Percentiles rank a stretch among this genome's conserved stretches.
Conservation (phyloP, 2,329 filamentous ascomycete species). For the Paramyrothecium roridum region DNA sequence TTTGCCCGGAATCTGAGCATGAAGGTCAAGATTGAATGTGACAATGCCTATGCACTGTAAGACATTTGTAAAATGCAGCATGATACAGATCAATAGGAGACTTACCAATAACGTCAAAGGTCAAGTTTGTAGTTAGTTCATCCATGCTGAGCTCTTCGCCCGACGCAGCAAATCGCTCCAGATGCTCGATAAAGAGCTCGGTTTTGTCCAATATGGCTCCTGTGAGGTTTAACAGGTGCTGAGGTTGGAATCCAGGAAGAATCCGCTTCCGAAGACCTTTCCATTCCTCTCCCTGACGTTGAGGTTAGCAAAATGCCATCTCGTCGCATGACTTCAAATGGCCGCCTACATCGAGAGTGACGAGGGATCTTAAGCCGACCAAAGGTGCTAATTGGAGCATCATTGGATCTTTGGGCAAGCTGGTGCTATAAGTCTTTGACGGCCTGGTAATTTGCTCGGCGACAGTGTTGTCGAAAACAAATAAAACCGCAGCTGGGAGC, state of each 20-base stretch:
- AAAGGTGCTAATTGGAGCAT: no score
- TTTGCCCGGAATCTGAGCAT: conserved; percentile 7
- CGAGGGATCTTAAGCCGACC: no score
- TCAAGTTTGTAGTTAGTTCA: conserved; percentile 23
- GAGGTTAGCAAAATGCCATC: no score
- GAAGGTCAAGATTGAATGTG: no score
- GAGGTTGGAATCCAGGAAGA: conserved; percentile 32
- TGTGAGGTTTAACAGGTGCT: conserved; percentile 30
- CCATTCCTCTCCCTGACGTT: conserved; percentile 8
- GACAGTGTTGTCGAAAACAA: no score
- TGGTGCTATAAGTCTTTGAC: no score
- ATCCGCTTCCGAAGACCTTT: conserved; percentile 24
- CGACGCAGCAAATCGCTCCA: conserved; percentile 16
- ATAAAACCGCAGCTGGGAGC: no score
- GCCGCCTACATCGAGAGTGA: no score
- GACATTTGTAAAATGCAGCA: conserved; percentile 9
- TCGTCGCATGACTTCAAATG: no score
- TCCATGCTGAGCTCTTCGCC: conserved; percentile 23
- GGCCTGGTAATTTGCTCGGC: no score
- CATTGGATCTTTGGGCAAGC: no score
- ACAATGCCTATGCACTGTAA: no score
- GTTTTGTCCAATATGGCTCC: conserved; percentile 30
- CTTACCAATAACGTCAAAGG: conserved; percentile 34
- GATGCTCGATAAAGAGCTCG: conserved; percentile 13
- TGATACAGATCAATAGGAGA: conserved; percentile 29